Conservation (phyloP, 176 grass and related monocot species). For the Carex scoparia region DNA sequence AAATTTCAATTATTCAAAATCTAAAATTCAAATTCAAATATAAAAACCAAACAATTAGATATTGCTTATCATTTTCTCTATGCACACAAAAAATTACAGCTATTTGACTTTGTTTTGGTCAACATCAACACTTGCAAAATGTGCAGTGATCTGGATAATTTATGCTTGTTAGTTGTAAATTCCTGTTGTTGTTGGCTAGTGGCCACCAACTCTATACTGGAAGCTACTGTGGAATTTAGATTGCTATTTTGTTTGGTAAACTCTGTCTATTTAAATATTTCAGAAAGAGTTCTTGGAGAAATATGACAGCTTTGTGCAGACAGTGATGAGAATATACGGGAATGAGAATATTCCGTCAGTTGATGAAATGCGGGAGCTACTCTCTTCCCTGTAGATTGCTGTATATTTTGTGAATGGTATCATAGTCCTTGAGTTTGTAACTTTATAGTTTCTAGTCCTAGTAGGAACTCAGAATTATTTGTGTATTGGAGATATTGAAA, state of each 20-base stretch:
- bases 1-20: not conserved
- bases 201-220: not conserved
- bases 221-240: not conserved
- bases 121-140: not conserved
- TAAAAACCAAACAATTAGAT: not conserved
- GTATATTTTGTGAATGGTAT: slow-evolving; percentile 18
- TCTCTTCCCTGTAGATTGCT: slow-evolving; percentile 51
- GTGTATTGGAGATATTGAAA: not conserved
- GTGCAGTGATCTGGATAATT: not conserved
- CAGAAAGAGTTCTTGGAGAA: slow-evolving; percentile 99
- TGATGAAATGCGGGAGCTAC: slow-evolving; percentile 52
- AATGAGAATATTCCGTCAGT: slow-evolving; percentile 75
- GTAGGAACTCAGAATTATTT: not conserved
- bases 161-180: not conserved
- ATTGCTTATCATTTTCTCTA: not conserved
- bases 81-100: too few relatives aligned
- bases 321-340: slow-evolving; percentile 64
- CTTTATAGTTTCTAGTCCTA: not conserved
- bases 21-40: not conserved
- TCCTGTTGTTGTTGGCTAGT: not conserved
- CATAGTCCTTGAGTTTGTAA: not conserved
- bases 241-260: not conserved
- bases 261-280: not conserved
- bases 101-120: too few relatives aligned
- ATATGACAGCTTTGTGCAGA: slow-evolving; percentile 90